A percentile compares a stretch with the other conserved stretches of the same genome.
Evolutionary conservation across 805 yeast genomes (phyloP).

Genomic region (Kodamaea fukazawae): DNA sequence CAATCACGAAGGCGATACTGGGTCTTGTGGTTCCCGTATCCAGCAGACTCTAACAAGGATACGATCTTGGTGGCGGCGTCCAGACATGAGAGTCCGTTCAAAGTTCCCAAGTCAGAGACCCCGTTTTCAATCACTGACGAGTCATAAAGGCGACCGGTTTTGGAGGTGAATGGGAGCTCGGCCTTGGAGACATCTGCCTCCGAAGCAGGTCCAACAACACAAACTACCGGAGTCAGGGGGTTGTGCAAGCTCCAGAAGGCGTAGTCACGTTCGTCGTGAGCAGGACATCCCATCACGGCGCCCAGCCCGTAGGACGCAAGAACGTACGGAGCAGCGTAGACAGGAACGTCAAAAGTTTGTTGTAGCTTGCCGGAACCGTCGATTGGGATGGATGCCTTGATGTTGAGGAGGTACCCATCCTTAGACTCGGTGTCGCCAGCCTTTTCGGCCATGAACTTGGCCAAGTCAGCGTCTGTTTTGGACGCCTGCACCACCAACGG

Average conservation of each 20-base stretch:
- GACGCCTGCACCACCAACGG: constrained; percentile 48
- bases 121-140: constrained; percentile 26
- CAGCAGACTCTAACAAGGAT: constrained; percentile 33
- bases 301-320: constrained; percentile 81
- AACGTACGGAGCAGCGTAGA: constrained; percentile 90
- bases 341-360: constrained; percentile 49
- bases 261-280: constrained; percentile 81
- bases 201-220: constrained; percentile 46
- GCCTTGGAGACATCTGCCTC: constrained; percentile 16
- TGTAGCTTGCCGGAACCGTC: constrained; percentile 23
- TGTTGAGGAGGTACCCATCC: constrained; percentile 54
- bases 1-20: constrained; percentile 82
- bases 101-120: constrained; percentile 28
- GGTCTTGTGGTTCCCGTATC: constrained; percentile 46
- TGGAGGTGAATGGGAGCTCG: constrained; percentile 50
- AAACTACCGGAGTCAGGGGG: constrained; percentile 41
- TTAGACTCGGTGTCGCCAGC: constrained; percentile 26
- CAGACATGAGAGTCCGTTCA: constrained; percentile 45
- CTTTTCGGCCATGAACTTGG: constrained; percentile 51
- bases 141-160: constrained; percentile 41
- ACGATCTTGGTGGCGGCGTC: constrained; percentile 54
- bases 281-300: constrained; percentile 98
- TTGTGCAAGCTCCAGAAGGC: constrained; percentile 73
- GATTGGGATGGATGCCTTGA: constrained; percentile 61
- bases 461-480: constrained; percentile 37